Percentiles rank a stretch among this genome's conserved stretches.
Evolutionary conservation across 139 green algal genomes (phyloP).

Genomic region (Chlamydomonas applanata): DNA sequence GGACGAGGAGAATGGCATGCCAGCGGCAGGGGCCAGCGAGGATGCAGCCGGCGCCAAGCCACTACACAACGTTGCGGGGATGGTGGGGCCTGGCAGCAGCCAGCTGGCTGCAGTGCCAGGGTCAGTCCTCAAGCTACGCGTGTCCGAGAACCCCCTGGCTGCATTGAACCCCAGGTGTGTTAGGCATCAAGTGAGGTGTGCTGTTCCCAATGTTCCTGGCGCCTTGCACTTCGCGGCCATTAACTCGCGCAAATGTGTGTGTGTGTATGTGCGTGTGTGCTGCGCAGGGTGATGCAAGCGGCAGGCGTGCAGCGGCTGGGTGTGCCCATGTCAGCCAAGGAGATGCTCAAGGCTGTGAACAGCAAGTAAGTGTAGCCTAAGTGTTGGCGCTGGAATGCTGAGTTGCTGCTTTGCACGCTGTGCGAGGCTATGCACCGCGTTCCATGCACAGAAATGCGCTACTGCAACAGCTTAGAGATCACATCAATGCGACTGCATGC

Average conservation of each 20-base stretch:
- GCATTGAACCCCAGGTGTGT: conserved; percentile 10
- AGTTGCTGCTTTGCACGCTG: too few relatives aligned
- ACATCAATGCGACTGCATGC: too few relatives aligned
- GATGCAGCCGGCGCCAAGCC: neutral
- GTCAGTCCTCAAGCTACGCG: neutral
- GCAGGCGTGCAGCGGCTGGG: neutral
- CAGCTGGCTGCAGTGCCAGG: neutral
- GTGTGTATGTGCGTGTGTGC: neutral
- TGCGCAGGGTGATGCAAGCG: neutral
- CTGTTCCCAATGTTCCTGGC: too few relatives aligned
- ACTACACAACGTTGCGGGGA: neutral
- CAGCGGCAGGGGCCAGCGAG: neutral
- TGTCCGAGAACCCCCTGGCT: conserved; percentile 1
- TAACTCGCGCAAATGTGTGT: too few relatives aligned
- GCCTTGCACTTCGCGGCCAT: too few relatives aligned
- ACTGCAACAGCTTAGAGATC: too few relatives aligned
- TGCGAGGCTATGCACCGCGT: too few relatives aligned
- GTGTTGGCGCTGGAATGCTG: too few relatives aligned
- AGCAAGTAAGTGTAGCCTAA: too few relatives aligned
- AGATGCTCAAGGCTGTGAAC: neutral
- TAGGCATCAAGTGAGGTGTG: neutral
- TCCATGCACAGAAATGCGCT: too few relatives aligned
- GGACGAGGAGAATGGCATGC: neutral
- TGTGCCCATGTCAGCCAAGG: conserved; percentile 8
- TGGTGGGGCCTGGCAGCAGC: too few relatives aligned